Evolutionary conservation across 345 rosid genomes (phyloP), one percentile per base, ranked within the genome.

Genomic region (Euphorbia tirucalli): DNA sequence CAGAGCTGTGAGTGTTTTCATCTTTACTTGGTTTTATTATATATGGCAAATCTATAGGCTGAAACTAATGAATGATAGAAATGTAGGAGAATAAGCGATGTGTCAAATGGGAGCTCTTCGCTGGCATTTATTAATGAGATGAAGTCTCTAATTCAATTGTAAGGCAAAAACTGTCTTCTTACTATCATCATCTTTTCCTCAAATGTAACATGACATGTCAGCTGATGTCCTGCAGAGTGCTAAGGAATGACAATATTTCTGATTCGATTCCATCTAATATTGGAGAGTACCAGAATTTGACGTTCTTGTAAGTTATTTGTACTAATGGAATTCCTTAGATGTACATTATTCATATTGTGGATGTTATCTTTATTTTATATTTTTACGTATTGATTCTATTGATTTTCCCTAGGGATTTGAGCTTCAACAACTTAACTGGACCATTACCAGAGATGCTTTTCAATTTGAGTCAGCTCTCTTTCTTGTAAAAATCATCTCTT

Each of bases 31-130:
- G 11, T 41, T 64, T 54, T 68, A 11, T 61, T n/a, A 52, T 0
- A 25, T 67, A 55, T 67, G 55, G 22, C 21, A 14, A 22, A 7
- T 63, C 32, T 55, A 21, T 10, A 21, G 5, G 28, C 70, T 66
- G 43, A 71, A 56, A 32, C 58, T 78, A 18, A 8, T 71, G 41
- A 39, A 3, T 28, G 63, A 66, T 60, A 56, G 11, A 69, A 65
- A 66, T 79, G 74, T 19, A 90, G 96, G 92, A 84, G 84, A 80
- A 84, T 90, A 79, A 86, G 91, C 39, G 93, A 78, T 80, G 76
- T 90, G 46, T 74, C 86, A 57, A 84, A 87, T 71, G 89, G 75
- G 65, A 83, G 80, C 77, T 85, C 86, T 62, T 74, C 91, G 7
- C 63, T 88, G 72, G 86, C 70, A 62, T 84, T 90, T 72, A 73